Evolutionary conservation across 2,329 filamentous ascomycete genomes (phyloP).

Genomic region (Aspergillus intermedius): DNA sequence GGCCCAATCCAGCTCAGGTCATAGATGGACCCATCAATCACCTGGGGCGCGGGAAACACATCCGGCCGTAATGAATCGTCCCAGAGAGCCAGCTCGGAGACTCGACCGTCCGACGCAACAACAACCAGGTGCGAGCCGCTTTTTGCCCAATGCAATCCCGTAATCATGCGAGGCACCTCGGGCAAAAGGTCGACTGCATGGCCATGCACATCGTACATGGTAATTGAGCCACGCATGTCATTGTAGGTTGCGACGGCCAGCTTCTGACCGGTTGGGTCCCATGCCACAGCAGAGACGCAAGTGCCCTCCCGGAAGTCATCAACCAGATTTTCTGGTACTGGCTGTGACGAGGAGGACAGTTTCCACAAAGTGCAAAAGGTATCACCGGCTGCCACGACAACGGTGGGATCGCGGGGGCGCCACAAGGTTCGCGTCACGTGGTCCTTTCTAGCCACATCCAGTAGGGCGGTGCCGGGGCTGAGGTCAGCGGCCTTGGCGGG

Average conservation of each 20-base stretch:
- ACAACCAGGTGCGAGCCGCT: conserved; percentile 35
- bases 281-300: conserved; percentile 40
- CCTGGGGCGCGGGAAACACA: conserved; percentile 29
- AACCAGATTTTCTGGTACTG: conserved; percentile 31
- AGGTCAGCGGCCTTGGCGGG: conserved; percentile 45
- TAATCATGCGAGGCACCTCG: conserved; percentile 39
- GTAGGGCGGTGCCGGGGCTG: conserved; percentile 36
- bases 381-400: conserved; percentile 39
- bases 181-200: conserved; percentile 40
- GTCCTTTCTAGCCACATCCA: conserved; percentile 30
- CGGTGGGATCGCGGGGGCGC: conserved; percentile 39
- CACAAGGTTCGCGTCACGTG: conserved; percentile 39
- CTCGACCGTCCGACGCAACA: conserved; percentile 37
- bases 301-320: conserved; percentile 26
- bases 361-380: conserved; percentile 42
- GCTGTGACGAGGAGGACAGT: conserved; percentile 23
- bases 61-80: conserved; percentile 34
- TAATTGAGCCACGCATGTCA: conserved; percentile 37
- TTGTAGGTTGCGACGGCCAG: conserved; percentile 43
- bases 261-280: conserved; percentile 39
- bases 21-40: conserved; percentile 34
- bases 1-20: conserved; percentile 39
- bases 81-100: conserved; percentile 40
- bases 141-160: conserved; percentile 37
- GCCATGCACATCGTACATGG: conserved; percentile 40